Evolutionary conservation across 805 yeast genomes (phyloP).

Genomic region (Hemisphaericaspora nanyangensis): DNA sequence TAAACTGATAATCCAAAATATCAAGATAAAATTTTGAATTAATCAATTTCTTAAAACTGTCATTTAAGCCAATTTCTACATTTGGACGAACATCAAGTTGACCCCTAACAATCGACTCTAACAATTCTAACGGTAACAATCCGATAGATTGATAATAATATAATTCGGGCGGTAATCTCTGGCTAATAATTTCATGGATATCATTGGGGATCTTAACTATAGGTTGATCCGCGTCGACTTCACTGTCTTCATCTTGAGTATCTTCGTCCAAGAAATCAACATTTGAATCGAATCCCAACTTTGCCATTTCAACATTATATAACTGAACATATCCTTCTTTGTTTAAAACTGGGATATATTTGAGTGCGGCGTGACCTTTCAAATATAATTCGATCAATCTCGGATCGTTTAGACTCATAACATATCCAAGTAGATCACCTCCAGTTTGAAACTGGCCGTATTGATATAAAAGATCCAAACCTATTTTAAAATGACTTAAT

Average conservation of each 20-base stretch:
- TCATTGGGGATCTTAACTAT: conserved; percentile 61
- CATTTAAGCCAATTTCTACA: conserved; percentile 51
- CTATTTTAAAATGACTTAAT: conserved; percentile 37
- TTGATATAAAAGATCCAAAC: conserved; percentile 36
- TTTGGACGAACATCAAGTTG: conserved; percentile 60
- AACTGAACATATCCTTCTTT: conserved; percentile 67
- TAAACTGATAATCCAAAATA: conserved; percentile 58
- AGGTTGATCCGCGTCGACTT: background rate
- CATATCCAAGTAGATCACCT: conserved; percentile 39
- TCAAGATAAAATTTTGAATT: conserved; percentile 42
- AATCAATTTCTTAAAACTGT: conserved; percentile 56
- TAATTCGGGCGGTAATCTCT: conserved; percentile 81
- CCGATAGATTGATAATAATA: conserved; percentile 82
- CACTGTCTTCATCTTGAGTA: conserved; percentile 12
- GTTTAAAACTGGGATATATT: conserved; percentile 71
- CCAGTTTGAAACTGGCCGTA: conserved; percentile 24
- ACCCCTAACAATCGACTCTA: conserved; percentile 67
- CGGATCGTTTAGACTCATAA: conserved; percentile 45
- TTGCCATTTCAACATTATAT: conserved; percentile 39
- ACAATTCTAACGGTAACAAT: conserved; percentile 56
- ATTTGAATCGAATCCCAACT: conserved; percentile 22
- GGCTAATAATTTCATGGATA: conserved; percentile 76
- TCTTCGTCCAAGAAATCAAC: conserved; percentile 17
- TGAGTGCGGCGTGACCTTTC: conserved; percentile 65
- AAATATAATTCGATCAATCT: conserved; percentile 49